A percentile compares a stretch with the other conserved stretches of the same genome.
These are phyloP conservation scores for Fusarium praegraminearum DNA, from an alignment of 2,329 filamentous ascomycete species.

Conservation along the genomic window DNA sequence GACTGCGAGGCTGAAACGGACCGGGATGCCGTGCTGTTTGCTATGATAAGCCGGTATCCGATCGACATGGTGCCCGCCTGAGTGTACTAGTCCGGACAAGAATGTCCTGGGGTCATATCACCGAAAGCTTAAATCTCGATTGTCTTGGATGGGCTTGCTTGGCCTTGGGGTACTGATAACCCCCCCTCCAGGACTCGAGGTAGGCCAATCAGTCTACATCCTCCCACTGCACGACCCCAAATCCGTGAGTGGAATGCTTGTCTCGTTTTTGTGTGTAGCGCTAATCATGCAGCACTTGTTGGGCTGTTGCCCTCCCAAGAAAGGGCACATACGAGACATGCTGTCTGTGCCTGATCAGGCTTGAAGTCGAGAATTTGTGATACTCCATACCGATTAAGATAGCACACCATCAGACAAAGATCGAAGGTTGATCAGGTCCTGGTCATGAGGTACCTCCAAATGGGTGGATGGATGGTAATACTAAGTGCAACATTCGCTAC, in stretches of 20 bases:
- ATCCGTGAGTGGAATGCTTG: conserved; percentile 17
- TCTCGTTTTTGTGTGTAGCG: conserved; percentile 15
- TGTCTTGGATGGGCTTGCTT: not conserved
- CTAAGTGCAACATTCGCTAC: not conserved
- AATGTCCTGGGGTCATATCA: conserved; percentile 26
- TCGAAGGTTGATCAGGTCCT: not conserved
- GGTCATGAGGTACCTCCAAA: not conserved
- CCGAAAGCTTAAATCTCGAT: conserved; percentile 34
- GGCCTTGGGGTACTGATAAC: conserved; percentile 15
- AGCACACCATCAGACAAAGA: conserved; percentile 13
- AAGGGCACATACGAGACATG: not conserved
- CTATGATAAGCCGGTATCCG: conserved; percentile 25
- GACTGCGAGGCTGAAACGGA: conserved; percentile 20
- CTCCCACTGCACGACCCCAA: conserved; percentile 5
- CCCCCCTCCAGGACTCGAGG: conserved; percentile 10
- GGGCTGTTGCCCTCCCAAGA: conserved; percentile 11
- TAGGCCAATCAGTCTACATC: conserved; percentile 28
- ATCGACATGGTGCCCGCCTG: conserved; percentile 8
- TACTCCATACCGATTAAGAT: not conserved
- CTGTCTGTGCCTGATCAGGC: not conserved
- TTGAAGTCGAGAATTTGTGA: not conserved
- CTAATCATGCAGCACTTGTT: conserved; percentile 29
- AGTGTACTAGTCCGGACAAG: conserved; percentile 24
- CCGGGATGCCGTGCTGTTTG: conserved; percentile 3
- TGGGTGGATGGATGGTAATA: not conserved